These are phyloP conservation scores for Sporothrix humicola DNA, from an alignment of 2,329 filamentous ascomycete species.

Conservation along the genomic window DNA sequence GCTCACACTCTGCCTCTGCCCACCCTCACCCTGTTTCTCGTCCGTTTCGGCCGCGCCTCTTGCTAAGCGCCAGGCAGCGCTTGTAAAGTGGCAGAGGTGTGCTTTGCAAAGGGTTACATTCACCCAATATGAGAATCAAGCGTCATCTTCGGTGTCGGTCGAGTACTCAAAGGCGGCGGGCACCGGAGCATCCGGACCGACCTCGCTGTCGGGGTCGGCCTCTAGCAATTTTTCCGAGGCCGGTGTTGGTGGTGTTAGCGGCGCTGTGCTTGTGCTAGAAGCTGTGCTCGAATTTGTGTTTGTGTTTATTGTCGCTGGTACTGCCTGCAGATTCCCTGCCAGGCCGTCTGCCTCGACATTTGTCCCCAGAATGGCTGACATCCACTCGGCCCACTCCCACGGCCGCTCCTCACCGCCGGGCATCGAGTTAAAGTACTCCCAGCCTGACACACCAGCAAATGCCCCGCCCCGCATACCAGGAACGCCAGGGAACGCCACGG, in stretches of 20 bases:
- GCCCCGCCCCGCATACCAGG: neutral
- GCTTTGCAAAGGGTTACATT: too few relatives aligned
- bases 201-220: slow-evolving; percentile 41
- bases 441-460: slow-evolving; percentile 83
- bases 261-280: neutral
- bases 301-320: neutral
- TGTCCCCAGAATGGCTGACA: slow-evolving; percentile 54
- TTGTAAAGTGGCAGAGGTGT: neutral
- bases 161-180: slow-evolving; percentile 45
- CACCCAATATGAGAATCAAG: neutral
- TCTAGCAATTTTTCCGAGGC: slow-evolving; percentile 27
- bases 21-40: neutral
- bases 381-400: slow-evolving; percentile 75
- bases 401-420: slow-evolving; percentile 64
- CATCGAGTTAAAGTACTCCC: slow-evolving; percentile 81
- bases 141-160: slow-evolving; percentile 40
- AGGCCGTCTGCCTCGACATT: slow-evolving; percentile 28
- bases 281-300: neutral
- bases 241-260: neutral
- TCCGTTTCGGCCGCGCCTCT: neutral
- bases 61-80: neutral
- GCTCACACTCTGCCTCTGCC: neutral
- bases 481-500: slow-evolving; percentile 5
- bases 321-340: slow-evolving; percentile 5
- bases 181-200: slow-evolving; percentile 38